Base-by-base conservation (phyloP, 495 filamentous ascomycete species). In the Pseudevernia furfuracea region DNA sequence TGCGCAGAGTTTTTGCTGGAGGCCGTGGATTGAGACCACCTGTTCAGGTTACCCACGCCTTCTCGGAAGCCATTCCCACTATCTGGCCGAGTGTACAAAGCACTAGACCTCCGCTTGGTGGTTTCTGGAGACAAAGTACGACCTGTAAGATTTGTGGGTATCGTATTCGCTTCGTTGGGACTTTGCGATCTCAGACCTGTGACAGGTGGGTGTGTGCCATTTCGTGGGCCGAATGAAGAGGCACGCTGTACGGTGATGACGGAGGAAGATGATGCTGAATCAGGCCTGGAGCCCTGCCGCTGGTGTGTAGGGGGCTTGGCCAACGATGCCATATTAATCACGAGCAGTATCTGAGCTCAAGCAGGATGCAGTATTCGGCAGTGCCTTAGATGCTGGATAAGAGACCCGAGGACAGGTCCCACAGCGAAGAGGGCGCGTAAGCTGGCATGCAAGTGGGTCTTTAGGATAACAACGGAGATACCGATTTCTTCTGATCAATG, bases 11-110 rank as follows among this genome's bases (percentile, higher is more conserved):
- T 75, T 56, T 78, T 83, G 73, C 88, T 92, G 53, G 87, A 90
- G 14, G 81, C 71, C 28, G 91, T 90, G 6, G 88, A 91, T 36
- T 87, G 84, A 36, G 89, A 92, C 90, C 89, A 93, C 61, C 89
- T 86, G 74, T 93, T 91, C 70, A 91, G 80, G 64, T 86, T 90
- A 39, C 83, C 85, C 49, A 91, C 75, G 6, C 85, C 84, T 70
- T 90, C 88, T 69, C 78, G 81, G 63, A 86, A 74, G 60, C 75
- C 80, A 56, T 77, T 75, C 56, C 72, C 71, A 61, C 73, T 76
- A 34, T 76, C 72, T n/a, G 71, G 63, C 19, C 67, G 65, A 32
- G 21, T 64, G 53, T 71, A 68, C 30, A 66, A 57, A 39, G 69
- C 67, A 46, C 69, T 69, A 44, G 68, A 69, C 41, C 69, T 62